These are phyloP conservation scores for Nicotiana knightiana DNA, from an alignment of 257 asterid genomes.

Conservation along the genomic window DNA sequence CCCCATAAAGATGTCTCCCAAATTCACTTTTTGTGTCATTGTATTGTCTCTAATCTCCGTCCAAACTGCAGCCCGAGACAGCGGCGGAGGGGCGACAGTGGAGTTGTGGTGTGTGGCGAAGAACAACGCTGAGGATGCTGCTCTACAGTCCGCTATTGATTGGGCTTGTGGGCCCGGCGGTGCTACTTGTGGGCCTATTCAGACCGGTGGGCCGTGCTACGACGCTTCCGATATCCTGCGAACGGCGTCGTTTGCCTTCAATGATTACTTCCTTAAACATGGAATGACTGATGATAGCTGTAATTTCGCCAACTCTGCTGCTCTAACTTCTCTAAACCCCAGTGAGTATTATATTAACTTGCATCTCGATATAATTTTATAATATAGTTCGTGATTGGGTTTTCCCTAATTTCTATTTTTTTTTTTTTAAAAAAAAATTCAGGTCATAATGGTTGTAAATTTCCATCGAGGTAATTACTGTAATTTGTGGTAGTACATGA, in stretches of 20 bases:
- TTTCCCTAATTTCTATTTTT: background rate
- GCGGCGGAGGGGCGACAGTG: background rate
- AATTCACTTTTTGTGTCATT: background rate
- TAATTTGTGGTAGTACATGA: background rate
- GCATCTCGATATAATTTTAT: background rate
- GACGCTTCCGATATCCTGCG: slow-evolving; percentile 54
- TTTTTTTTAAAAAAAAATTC: slow-evolving; percentile 5
- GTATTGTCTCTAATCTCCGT: background rate
- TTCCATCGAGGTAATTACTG: slow-evolving; percentile 57
- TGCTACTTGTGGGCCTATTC: slow-evolving; percentile 74
- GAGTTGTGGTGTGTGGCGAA: slow-evolving; percentile 14
- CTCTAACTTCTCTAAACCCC: slow-evolving; percentile 72
- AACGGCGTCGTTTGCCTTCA: slow-evolving; percentile 82
- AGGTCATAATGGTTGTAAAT: slow-evolving; percentile 62
- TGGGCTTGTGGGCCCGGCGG: slow-evolving; percentile 42
- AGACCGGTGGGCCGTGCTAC: slow-evolving; percentile 76
- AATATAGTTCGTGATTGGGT: background rate
- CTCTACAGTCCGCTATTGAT: slow-evolving; percentile 3
- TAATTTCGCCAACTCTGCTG: slow-evolving; percentile 56
- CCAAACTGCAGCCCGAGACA: background rate
- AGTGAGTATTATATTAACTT: slow-evolving; percentile 30
- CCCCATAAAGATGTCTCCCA: background rate
- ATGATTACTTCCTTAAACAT: slow-evolving; percentile 56
- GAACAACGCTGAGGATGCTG: slow-evolving; percentile 9
- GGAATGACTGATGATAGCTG: slow-evolving; percentile 60